Evolutionary conservation across 176 grass and related monocot genomes (phyloP), one percentile per base, ranked within the genome.

Genomic region (Bolboschoenus planiculmis): DNA sequence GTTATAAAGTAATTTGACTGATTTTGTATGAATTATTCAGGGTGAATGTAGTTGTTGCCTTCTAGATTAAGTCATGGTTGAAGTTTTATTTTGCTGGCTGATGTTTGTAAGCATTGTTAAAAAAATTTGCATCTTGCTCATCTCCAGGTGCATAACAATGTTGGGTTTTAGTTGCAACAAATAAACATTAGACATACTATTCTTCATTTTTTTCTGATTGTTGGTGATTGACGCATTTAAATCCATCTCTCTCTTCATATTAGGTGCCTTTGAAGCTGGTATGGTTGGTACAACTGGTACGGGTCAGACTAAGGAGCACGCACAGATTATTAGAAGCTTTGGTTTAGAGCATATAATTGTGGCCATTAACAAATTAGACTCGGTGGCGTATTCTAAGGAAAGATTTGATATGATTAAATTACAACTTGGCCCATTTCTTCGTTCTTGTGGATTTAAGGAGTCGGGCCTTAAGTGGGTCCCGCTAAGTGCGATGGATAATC

Each of bases 291-390:
- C 64, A 50, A 64, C 88, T 83, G 88, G 64, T 56, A 46, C 64
- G 65, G 95, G 95, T 37, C 95, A 97, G 79, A 94, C 95, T 54
- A 97, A 94, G 77, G 92, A 97, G 55, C 95, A 97, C 20, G 83
- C 92, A 85, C 92, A 94, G 71, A 89, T 92, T 79, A 87, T 93
- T 85, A 85, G 95, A 87, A 92, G 90, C 84, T 94, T 97, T 84
- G 92, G 95, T 68, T 81, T 97, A 66, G 95, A 97, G 11, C 85
- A 91, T 55, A 87, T 97, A 84, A 91, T 97, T 60, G 62, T 97
- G 56, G 90, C 92, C 72, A 83, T 97, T 74, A 97, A 97, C 83
- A 97, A 97, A 81, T 91, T 97, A 90, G 95, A 97, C 86, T 51
- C 44, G 3, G 90, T 94, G 44, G 83, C 86, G 74, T 94, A 86